Percentiles rank a stretch among this genome's conserved stretches.
These are phyloP conservation scores for Salix brachista DNA, from an alignment of 345 rosid species.

Conservation along the genomic window DNA sequence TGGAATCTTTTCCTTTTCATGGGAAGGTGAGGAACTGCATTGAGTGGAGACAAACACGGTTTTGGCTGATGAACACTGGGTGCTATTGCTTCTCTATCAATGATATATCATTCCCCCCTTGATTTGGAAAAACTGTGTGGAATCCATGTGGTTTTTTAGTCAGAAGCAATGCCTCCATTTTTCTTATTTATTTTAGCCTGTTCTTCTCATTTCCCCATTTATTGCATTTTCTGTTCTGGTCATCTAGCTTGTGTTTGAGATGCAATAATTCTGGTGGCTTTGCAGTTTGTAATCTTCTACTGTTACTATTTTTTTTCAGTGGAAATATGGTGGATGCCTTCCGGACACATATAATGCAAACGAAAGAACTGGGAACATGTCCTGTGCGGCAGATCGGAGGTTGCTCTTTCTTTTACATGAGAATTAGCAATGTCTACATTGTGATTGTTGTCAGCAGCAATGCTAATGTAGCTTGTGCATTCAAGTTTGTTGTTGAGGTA, in stretches of 20 bases:
- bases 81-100: background rate
- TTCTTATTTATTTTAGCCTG: background rate
- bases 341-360: constrained; percentile 95
- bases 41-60: background rate
- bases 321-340: constrained; percentile 99
- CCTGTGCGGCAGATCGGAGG: constrained; percentile 98
- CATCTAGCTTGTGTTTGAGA: background rate
- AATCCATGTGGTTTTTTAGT: background rate
- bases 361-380: constrained; percentile 94
- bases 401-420: constrained; percentile 92
- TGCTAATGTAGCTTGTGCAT: constrained; percentile 97
- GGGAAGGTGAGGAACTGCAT: background rate
- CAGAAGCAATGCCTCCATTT: background rate
- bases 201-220: background rate
- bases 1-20: background rate
- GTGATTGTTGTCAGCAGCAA: constrained; percentile 99
- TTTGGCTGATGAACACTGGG: background rate
- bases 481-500: constrained; percentile 99
- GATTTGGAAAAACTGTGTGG: background rate
- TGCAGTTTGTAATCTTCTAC: constrained; percentile 1
- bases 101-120: background rate
- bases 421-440: constrained; percentile 96
- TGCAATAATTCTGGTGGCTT: background rate
- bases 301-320: constrained; percentile 27
- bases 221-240: background rate